phyloP scores from a whole-genome alignment of 768 basidiomycete genomes.

The Hypholoma sublateritium region DNA sequence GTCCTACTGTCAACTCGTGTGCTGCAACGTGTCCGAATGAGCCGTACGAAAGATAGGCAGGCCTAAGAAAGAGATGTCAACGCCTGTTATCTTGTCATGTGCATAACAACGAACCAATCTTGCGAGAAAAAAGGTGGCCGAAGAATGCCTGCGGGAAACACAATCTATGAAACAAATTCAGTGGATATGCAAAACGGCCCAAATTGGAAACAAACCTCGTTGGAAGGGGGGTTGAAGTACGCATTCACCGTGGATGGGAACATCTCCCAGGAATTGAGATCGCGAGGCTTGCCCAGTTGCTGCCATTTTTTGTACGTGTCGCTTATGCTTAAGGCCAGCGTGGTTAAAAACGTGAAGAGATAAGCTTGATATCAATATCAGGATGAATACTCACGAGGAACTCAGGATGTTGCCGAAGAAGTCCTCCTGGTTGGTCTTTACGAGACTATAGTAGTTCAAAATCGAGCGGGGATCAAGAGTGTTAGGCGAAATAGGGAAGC shows the following conservation, averaged over 20 bases:
- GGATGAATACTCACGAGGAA: slow-evolving; percentile 44
- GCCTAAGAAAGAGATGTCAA: slow-evolving; percentile 46
- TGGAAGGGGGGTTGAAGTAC: slow-evolving; percentile 84
- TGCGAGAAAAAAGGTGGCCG: slow-evolving; percentile 89
- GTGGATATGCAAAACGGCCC: background rate
- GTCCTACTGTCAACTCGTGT: slow-evolving; percentile 83
- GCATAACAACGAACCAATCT: slow-evolving; percentile 53
- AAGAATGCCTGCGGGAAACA: slow-evolving; percentile 95
- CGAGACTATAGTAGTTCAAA: slow-evolving; percentile 67
- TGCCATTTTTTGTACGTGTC: slow-evolving; percentile 72
- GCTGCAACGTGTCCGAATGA: slow-evolving; percentile 91
- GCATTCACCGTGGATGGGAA: slow-evolving; percentile 84
- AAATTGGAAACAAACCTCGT: slow-evolving; percentile 56
- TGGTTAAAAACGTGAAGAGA: background rate
- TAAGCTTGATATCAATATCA: background rate
- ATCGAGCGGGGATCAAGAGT: slow-evolving; percentile 71
- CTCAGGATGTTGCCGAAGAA: slow-evolving; percentile 87
- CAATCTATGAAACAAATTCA: slow-evolving; percentile 51
- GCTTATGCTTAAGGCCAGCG: slow-evolving; percentile 39
- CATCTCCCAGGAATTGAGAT: slow-evolving; percentile 86
- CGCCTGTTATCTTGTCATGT: background rate
- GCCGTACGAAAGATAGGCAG: slow-evolving; percentile 86
- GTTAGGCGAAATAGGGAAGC: slow-evolving; percentile 87
- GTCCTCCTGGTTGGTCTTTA: slow-evolving; percentile 61
- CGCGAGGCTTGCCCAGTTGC: slow-evolving; percentile 64